phyloP scores from a whole-genome alignment of 148 eudicot genomes.

The Rhododendron griersonianum region DNA sequence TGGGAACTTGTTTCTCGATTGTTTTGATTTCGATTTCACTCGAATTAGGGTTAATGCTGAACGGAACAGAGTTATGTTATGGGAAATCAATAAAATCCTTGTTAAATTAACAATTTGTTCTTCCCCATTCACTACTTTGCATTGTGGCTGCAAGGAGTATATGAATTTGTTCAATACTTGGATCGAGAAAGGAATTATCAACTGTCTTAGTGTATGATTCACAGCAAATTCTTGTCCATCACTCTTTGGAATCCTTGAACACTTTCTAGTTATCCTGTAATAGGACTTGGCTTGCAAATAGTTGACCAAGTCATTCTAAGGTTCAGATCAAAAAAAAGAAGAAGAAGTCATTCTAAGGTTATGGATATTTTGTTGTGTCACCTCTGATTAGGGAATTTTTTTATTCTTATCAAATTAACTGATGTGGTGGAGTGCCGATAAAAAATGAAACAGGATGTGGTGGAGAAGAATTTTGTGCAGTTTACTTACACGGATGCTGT shows the following conservation, averaged over 20 bases:
- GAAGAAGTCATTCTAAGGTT: too few species aligned
- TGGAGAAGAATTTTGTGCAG: slow-evolving; percentile 76
- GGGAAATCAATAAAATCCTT: too few species aligned
- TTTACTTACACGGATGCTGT: slow-evolving; percentile 95
- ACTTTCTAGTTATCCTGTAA: too few species aligned
- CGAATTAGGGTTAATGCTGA: too few species aligned
- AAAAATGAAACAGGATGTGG: slow-evolving; percentile 62
- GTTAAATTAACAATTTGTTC: too few species aligned
- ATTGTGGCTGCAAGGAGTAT: slow-evolving; percentile 73
- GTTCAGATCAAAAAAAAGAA: too few species aligned
- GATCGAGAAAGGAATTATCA: slow-evolving; percentile 94
- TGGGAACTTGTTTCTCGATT: too few species aligned
- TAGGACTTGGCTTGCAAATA: not conserved
- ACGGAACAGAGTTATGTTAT: too few species aligned
- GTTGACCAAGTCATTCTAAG: not conserved
- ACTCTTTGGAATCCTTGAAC: not conserved
- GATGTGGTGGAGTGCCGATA: too few species aligned
- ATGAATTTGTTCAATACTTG: slow-evolving; percentile 95
- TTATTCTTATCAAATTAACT: slow-evolving; percentile 1
- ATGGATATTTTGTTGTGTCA: not conserved
- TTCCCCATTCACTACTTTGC: too few species aligned
- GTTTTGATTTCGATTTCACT: too few species aligned
- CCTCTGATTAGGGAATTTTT: not conserved
- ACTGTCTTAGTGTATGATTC: slow-evolving; percentile 65
- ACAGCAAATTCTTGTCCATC: not conserved